Base-by-base conservation (phyloP, 495 filamentous ascomycete species). In the Neurospora tetraspora region DNA sequence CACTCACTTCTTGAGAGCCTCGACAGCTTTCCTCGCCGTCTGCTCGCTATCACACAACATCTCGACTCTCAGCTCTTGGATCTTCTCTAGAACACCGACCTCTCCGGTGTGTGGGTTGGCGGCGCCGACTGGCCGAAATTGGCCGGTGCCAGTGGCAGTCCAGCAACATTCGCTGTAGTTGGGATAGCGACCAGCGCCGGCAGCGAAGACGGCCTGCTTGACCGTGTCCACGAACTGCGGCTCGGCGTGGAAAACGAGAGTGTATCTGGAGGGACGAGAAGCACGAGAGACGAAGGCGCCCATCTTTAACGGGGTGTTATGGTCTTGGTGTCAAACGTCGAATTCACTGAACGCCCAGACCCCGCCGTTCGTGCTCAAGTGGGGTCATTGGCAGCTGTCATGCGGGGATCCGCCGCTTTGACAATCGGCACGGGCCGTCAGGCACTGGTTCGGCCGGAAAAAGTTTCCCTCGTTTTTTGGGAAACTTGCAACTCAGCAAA, bases 131-230 rank as follows among this genome's bases (percentile, higher is more conserved):
- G 81, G 82, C 0, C 81, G 80, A 65, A 84, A 93, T 74, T 91
- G 90, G 3, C 88, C 88, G 1, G 81, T 87, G 7, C 89, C 90
- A 7, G 81, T 73, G 4, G 82, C 77, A 16, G 84, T 83, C 79
- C 84, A 92, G 77, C 86, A 86, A 79, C 85, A 88, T 72, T 91
- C 85, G 5, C 85, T 89, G 81, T 92, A 92, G 73, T 87, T 86
- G 2, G 89, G 89, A 74, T 87, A 89, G 5, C 83, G 80, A 1
- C 91, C 90, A 4, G 88, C 90, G 14, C 90, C 90, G 0, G 89
- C 86, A 20, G 84, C 83, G 76, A 92, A 92, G 71, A 92, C 84
- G 69, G 89, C 90, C 0, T 80, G 70, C 76, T 92, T 91, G 79
- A 84, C 85, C 16, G 81, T 77, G 39, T 84, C 75, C 53, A 90